Conservation (phyloP, 352 stramenopile genomes). For the Pythium brassicae region DNA sequence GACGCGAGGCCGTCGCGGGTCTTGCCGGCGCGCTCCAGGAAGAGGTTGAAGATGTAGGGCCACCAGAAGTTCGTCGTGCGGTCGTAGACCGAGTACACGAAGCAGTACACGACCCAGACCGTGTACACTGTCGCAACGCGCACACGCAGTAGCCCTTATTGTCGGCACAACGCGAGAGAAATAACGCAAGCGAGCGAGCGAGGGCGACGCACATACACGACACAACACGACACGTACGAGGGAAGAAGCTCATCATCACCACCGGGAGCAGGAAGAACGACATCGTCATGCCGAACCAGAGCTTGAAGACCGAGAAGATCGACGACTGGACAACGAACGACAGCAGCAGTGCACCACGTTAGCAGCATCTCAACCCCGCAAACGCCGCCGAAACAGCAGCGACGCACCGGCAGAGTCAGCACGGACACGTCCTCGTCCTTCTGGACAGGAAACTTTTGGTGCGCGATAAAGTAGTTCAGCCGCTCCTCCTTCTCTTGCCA, state of each 20-base stretch:
- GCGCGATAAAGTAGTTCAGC: conserved; percentile 69
- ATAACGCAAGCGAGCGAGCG: neutral
- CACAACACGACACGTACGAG: conserved; percentile 58
- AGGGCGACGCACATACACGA: neutral
- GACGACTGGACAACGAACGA: conserved; percentile 41
- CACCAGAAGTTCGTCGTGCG: conserved; percentile 83
- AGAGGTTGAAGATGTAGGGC: conserved; percentile 81
- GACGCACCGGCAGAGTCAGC: conserved; percentile 27
- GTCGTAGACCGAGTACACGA: conserved; percentile 80
- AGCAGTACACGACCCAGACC: conserved; percentile 78
- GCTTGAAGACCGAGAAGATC: conserved; percentile 51
- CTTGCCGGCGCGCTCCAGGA: conserved; percentile 56
- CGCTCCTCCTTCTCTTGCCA: conserved; percentile 78
- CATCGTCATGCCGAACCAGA: conserved; percentile 68
- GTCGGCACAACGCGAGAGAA: no score
- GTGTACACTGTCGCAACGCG: conserved; percentile 68
- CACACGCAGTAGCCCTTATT: no score
- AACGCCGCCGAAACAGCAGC: neutral
- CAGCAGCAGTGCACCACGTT: neutral
- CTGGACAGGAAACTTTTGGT: conserved; percentile 49
- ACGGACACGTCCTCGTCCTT: conserved; percentile 29
- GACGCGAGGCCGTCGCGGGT: conserved; percentile 49
- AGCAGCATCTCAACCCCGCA: neutral
- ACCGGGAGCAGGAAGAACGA: conserved; percentile 65
- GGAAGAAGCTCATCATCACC: conserved; percentile 78